These are phyloP conservation scores for Canavalia ensiformis DNA, from an alignment of 306 rosid genomes.

Conservation along the genomic window DNA sequence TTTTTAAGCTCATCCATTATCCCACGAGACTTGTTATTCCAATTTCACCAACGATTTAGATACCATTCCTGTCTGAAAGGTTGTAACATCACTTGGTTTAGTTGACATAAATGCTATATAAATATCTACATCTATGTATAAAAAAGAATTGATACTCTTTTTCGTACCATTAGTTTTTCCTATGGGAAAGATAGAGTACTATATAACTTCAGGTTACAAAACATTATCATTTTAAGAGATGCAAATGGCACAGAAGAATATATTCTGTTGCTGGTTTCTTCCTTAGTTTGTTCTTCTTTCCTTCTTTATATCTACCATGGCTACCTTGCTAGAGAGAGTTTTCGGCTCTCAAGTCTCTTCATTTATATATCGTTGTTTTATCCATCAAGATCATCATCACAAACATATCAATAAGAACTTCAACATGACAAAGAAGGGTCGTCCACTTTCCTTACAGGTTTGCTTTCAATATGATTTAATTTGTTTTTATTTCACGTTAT, in stretches of 20 bases:
- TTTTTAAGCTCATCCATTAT: conserved; percentile 54
- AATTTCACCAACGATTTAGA: conserved; percentile 56
- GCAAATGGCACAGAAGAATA: conserved; percentile 66
- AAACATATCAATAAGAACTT: conserved; percentile 47
- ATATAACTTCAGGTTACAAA: conserved; percentile 48
- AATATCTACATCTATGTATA: conserved; percentile 47
- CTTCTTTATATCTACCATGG: conserved; percentile 59
- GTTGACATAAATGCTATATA: conserved; percentile 49
- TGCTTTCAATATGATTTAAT: neutral
- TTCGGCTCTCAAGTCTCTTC: conserved; percentile 63
- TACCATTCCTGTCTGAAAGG: conserved; percentile 72
- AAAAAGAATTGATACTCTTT: conserved; percentile 52
- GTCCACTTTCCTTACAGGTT: conserved; percentile 90
- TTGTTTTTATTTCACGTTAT: neutral
- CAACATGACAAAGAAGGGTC: conserved; percentile 84
- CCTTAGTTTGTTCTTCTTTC: conserved; percentile 43
- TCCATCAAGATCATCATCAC: conserved; percentile 42
- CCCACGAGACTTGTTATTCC: conserved; percentile 66
- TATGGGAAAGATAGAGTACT: conserved; percentile 23
- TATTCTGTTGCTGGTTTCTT: conserved; percentile 66
- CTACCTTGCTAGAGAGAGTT: conserved; percentile 63
- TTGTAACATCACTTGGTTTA: conserved; percentile 52
- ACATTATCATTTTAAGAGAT: conserved; percentile 49
- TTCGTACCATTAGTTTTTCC: conserved; percentile 11
- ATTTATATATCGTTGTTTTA: conserved; percentile 55